Conservation (phyloP, 495 filamentous ascomycete genomes). For the Xylaria cubensis region DNA sequence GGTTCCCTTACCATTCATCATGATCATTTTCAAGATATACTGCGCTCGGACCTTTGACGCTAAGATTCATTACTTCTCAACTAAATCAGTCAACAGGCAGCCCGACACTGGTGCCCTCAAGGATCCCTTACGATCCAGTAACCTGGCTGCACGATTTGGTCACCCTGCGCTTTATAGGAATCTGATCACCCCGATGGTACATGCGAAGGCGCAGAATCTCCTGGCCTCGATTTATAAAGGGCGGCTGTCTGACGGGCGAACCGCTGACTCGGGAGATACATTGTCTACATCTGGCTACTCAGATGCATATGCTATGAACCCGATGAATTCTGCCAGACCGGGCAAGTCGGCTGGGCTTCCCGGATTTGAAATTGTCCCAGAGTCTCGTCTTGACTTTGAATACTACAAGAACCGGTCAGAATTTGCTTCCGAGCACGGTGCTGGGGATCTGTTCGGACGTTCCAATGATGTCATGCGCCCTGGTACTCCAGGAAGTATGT, state of each 20-base stretch:
- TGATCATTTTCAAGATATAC: conserved; percentile 86
- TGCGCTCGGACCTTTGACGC: conserved; percentile 79
- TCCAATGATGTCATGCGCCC: conserved; percentile 71
- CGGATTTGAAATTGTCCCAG: conserved; percentile 87
- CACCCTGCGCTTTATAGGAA: conserved; percentile 90
- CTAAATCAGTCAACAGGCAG: conserved; percentile 63
- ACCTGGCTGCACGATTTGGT: conserved; percentile 81
- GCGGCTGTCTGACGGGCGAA: conserved; percentile 65
- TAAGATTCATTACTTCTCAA: conserved; percentile 76
- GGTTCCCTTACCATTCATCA: conserved; percentile 77
- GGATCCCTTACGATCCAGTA: conserved; percentile 63
- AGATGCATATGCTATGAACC: conserved; percentile 73
- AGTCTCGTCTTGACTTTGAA: conserved; percentile 88
- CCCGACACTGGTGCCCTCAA: conserved; percentile 50
- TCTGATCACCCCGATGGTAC: conserved; percentile 94
- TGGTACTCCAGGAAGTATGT: conserved; percentile 66
- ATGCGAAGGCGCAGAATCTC: conserved; percentile 83
- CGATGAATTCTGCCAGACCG: conserved; percentile 76
- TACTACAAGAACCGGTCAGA: conserved; percentile 89
- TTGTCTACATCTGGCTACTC: conserved; percentile 70
- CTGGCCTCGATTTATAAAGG: conserved; percentile 83
- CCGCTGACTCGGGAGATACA: conserved; percentile 61
- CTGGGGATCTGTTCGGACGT: conserved; percentile 73
- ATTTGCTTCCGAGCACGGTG: conserved; percentile 86
- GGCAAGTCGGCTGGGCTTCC: conserved; percentile 67